These are phyloP conservation scores for Arthrobotrys conoides DNA, from an alignment of 2,329 filamentous ascomycete species.

Conservation along the genomic window DNA sequence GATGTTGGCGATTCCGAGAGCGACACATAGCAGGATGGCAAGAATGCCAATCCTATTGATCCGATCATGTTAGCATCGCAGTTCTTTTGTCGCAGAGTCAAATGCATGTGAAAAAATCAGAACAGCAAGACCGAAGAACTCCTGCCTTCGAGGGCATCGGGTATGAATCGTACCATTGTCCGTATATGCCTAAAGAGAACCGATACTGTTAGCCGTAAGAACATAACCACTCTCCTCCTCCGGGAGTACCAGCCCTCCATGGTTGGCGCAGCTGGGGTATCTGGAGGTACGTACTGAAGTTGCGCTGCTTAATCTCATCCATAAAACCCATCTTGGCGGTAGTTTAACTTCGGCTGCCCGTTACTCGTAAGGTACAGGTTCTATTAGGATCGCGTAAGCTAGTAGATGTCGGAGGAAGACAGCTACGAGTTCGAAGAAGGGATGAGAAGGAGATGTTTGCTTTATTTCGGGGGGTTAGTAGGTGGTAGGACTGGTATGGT, in stretches of 20 bases:
- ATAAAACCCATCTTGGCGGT: slow-evolving; percentile 76
- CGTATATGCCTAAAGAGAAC: slow-evolving; percentile 75
- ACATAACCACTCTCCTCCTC: slow-evolving; percentile 26
- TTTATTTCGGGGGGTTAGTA: slow-evolving; percentile 6
- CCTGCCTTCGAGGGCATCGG: slow-evolving; percentile 20
- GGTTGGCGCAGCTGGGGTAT: slow-evolving; percentile 34
- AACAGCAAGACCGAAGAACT: not conserved
- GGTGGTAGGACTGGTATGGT: not conserved
- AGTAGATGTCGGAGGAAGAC: slow-evolving; percentile 1
- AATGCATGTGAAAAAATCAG: not conserved
- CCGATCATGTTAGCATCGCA: slow-evolving; percentile 36
- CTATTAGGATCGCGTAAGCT: slow-evolving; percentile 40
- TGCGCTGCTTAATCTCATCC: slow-evolving; percentile 79
- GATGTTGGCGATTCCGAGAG: slow-evolving; percentile 78
- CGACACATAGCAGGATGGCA: slow-evolving; percentile 79
- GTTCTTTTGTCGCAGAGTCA: slow-evolving; percentile 28
- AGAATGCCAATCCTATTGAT: slow-evolving; percentile 76
- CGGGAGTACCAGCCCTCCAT: slow-evolving; percentile 32
- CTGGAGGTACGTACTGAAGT: slow-evolving; percentile 76
- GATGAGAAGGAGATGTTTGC: slow-evolving; percentile 19
- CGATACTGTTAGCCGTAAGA: slow-evolving; percentile 58
- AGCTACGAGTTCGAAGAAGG: slow-evolving; percentile 18
- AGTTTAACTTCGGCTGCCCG: slow-evolving; percentile 45
- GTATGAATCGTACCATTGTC: slow-evolving; percentile 76
- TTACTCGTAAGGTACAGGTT: slow-evolving; percentile 24